These are phyloP conservation scores for Suillus brevipes DNA, from an alignment of 768 basidiomycete genomes.

Conservation along the genomic window DNA sequence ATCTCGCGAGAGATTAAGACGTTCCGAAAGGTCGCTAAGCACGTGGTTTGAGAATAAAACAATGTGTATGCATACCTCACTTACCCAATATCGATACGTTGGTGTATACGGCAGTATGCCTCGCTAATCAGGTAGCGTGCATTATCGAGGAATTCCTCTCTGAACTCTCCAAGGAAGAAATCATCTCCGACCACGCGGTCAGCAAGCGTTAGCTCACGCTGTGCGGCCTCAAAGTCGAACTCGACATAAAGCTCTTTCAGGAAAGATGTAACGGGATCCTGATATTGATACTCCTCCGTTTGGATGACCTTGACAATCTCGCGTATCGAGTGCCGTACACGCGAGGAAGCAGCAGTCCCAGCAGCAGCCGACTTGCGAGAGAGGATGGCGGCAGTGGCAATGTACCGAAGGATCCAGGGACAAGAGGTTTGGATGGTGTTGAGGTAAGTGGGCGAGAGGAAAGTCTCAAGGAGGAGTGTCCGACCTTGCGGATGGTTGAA, in stretches of 20 bases:
- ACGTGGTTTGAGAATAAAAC: conserved; percentile 3
- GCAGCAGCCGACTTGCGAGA: conserved; percentile 72
- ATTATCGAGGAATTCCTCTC: conserved; percentile 95
- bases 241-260: conserved; percentile 92
- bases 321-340: conserved; percentile 84
- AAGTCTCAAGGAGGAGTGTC: conserved; percentile 90
- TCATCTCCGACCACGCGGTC: conserved; percentile 86
- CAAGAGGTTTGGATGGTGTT: conserved; percentile 97
- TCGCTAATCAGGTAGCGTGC: conserved; percentile 95
- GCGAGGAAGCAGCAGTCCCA: conserved; percentile 52
- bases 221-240: conserved; percentile 95
- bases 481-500: conserved; percentile 95
- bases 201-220: conserved; percentile 73
- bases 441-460: conserved; percentile 94
- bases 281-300: conserved; percentile 94
- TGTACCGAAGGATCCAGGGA: conserved; percentile 94
- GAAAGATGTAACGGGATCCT: conserved; percentile 91
- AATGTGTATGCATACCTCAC: conserved; percentile 19
- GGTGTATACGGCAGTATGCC: conserved; percentile 97
- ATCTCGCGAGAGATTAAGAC: conserved; percentile 88
- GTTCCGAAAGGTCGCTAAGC: conserved; percentile 83
- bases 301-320: conserved; percentile 94
- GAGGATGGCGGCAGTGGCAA: conserved; percentile 90
- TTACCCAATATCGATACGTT: conserved; percentile 84
- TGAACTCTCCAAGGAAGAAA: conserved; percentile 90